Evolutionary conservation across 768 basidiomycete genomes (phyloP).

Genomic region (Tricholoma matsutake): DNA sequence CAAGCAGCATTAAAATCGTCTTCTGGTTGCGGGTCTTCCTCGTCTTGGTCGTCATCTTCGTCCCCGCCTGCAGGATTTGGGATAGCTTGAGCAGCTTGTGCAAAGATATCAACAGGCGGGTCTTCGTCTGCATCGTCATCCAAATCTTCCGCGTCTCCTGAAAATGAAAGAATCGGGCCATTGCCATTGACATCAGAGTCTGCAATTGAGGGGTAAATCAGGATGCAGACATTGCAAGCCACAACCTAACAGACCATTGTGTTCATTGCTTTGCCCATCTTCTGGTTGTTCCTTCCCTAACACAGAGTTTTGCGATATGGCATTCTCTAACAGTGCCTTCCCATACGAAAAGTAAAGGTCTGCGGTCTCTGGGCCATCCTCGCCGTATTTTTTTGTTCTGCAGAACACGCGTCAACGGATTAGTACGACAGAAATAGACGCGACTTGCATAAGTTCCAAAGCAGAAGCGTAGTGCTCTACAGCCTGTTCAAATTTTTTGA

Average conservation of each 20-base stretch:
- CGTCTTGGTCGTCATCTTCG: conserved; percentile 56
- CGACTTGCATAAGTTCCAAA: conserved; percentile 77
- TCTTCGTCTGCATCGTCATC: conserved; percentile 44
- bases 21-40: conserved; percentile 78
- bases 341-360: conserved; percentile 92
- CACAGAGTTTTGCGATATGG: conserved; percentile 82
- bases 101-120: conserved; percentile 62
- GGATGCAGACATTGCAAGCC: conserved; percentile 6
- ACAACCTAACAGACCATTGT: conserved; percentile 24
- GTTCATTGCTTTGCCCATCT: conserved; percentile 43
- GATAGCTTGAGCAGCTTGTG: conserved; percentile 45
- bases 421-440: conserved; percentile 16
- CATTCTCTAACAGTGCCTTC: conserved; percentile 90
- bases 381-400: conserved; percentile 73
- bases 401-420: conserved; percentile 14
- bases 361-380: conserved; percentile 80
- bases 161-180: conserved; percentile 72
- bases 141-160: conserved; percentile 74
- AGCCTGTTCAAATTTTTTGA: conserved; percentile 82
- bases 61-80: conserved; percentile 47
- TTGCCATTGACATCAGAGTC: conserved; percentile 35
- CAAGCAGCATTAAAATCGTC: conserved; percentile 98
- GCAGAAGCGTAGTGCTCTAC: conserved; percentile 82
- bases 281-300: conserved; percentile 83
- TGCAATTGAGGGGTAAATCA: conserved; percentile 18